Evolutionary conservation across 2,329 filamentous ascomycete genomes (phyloP).

Genomic region (Fusarium coicis): DNA sequence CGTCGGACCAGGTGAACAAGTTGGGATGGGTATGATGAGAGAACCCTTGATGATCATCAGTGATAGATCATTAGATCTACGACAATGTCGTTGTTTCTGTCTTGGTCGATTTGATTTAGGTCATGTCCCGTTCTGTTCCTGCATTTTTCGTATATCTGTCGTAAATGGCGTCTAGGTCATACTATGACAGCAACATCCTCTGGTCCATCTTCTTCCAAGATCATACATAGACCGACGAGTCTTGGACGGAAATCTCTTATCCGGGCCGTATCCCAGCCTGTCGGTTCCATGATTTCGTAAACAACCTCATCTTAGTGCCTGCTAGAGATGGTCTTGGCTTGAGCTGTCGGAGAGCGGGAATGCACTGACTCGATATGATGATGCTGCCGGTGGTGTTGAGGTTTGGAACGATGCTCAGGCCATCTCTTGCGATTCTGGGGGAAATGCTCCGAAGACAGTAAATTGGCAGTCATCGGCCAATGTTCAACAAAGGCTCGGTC

Average conservation of each 20-base stretch:
- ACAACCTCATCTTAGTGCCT: neutral
- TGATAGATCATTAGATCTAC: constrained; percentile 16
- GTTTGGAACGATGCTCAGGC: neutral
- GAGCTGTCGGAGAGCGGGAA: constrained; percentile 10
- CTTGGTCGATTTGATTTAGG: neutral
- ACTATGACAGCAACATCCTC: neutral
- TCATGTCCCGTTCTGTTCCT: neutral
- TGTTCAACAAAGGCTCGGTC: constrained; percentile 8
- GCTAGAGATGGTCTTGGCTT: constrained; percentile 4
- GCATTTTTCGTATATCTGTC: neutral
- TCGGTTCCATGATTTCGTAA: neutral
- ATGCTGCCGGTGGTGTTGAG: constrained; percentile 3
- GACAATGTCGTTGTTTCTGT: neutral
- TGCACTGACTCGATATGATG: constrained; percentile 19
- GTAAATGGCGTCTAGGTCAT: neutral
- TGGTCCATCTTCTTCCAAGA: neutral
- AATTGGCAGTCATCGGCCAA: constrained; percentile 8
- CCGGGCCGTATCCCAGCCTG: neutral
- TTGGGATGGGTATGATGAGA: neutral
- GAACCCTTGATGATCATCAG: neutral
- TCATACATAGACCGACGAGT: neutral
- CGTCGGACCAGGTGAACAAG: neutral
- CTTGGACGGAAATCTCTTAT: neutral
- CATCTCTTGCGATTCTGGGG: neutral
- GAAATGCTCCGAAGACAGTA: neutral